phyloP scores from a whole-genome alignment of 345 rosid genomes.

The Salix purpurea region DNA sequence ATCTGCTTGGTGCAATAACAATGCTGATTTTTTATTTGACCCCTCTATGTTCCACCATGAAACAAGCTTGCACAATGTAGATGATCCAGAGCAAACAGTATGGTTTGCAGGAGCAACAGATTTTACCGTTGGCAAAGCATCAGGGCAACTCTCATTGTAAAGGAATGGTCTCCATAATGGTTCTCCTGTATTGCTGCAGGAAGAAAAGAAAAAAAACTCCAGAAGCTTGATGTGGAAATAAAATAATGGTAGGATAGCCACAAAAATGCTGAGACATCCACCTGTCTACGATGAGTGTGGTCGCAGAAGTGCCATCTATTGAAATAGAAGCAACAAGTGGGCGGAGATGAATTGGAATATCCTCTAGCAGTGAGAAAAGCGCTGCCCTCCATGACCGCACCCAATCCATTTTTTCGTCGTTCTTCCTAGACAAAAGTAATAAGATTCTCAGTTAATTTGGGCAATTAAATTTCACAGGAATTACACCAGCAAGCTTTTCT shows the following conservation, averaged over 20 bases:
- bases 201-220: neutral
- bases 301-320: slow-evolving; percentile 89
- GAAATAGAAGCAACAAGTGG: slow-evolving; percentile 63
- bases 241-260: neutral
- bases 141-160: slow-evolving; percentile 74
- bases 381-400: slow-evolving; percentile 66
- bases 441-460: slow-evolving; percentile 22
- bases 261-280: slow-evolving; percentile 10
- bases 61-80: slow-evolving; percentile 86
- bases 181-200: slow-evolving; percentile 60
- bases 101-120: slow-evolving; percentile 84
- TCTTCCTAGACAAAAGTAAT: slow-evolving; percentile 71
- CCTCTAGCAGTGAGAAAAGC: slow-evolving; percentile 59
- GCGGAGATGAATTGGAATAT: slow-evolving; percentile 59
- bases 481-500: neutral
- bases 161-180: slow-evolving; percentile 66
- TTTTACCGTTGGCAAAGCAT: slow-evolving; percentile 64
- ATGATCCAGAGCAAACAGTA: slow-evolving; percentile 83
- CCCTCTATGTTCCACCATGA: slow-evolving; percentile 70
- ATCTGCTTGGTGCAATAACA: slow-evolving; percentile 87
- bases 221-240: neutral
- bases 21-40: slow-evolving; percentile 44
- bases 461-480: neutral
- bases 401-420: slow-evolving; percentile 67
- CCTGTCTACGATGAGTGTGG: slow-evolving; percentile 79